phyloP scores from a whole-genome alignment of 2,329 filamentous ascomycete species.

The Colletotrichum agaves region DNA sequence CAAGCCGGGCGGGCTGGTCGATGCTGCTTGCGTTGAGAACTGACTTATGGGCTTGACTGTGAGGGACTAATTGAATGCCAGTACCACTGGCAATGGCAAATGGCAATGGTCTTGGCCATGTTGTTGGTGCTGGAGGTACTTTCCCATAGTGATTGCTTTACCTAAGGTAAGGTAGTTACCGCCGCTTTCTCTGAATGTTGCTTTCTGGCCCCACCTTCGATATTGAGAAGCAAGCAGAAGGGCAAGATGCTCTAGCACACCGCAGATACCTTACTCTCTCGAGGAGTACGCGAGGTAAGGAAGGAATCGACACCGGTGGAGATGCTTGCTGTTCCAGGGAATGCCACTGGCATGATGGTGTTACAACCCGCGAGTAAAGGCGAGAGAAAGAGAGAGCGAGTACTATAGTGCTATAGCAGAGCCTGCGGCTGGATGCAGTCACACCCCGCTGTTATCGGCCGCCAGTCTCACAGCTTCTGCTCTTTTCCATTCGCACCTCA shows the following conservation, averaged over 20 bases:
- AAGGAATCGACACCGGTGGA: constrained; percentile 9
- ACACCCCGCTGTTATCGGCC: not conserved
- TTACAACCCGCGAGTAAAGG: constrained; percentile 2
- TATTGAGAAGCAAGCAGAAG: too few species aligned
- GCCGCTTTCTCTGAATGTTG: too few species aligned
- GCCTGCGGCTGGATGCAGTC: constrained; percentile 17
- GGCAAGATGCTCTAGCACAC: not conserved
- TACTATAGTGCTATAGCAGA: too few species aligned
- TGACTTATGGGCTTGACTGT: not conserved
- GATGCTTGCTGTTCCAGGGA: not conserved
- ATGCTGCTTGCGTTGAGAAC: constrained; percentile 34
- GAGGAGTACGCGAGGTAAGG: not conserved
- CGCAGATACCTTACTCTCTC: not conserved
- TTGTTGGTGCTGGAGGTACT: too few species aligned
- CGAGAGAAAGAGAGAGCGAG: constrained; percentile 9
- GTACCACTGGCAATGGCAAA: not conserved
- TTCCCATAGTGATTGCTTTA: too few species aligned
- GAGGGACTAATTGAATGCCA: not conserved
- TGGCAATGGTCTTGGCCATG: not conserved
- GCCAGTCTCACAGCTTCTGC: constrained; percentile 12
- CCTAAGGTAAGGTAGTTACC: too few species aligned
- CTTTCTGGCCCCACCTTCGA: too few species aligned
- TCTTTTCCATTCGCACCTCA: not conserved
- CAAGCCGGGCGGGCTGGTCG: constrained; percentile 25
- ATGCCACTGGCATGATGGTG: constrained; percentile 15